These are phyloP conservation scores for Psilocybe cyanescens DNA, from an alignment of 768 basidiomycete species.

Conservation along the genomic window DNA sequence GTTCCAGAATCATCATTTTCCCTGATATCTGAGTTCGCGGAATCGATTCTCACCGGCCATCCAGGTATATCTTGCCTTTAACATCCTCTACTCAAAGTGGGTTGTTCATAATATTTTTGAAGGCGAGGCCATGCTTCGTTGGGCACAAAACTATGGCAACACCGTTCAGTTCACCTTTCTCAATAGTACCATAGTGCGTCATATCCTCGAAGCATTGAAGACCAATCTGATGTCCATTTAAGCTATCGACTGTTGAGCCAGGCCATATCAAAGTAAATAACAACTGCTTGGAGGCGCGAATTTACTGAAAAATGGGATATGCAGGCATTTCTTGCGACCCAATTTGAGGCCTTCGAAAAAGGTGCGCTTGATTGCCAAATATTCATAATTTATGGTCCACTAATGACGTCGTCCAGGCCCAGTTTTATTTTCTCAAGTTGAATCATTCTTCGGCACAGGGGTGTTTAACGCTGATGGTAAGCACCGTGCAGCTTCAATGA, in stretches of 20 bases:
- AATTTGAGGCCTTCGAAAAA: slow-evolving; percentile 52
- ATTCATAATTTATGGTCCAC: neutral
- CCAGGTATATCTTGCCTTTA: slow-evolving; percentile 29
- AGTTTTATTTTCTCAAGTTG: slow-evolving; percentile 17
- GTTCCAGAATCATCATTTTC: slow-evolving; percentile 14
- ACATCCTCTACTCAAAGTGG: neutral
- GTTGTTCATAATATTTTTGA: neutral
- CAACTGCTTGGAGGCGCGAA: neutral
- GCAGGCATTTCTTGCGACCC: slow-evolving; percentile 49
- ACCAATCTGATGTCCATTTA: neutral
- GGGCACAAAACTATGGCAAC: slow-evolving; percentile 33
- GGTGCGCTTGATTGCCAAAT: slow-evolving; percentile 23
- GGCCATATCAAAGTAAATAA: slow-evolving; percentile 44
- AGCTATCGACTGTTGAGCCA: slow-evolving; percentile 48
- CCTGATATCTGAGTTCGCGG: slow-evolving; percentile 7
- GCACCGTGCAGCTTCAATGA: slow-evolving; percentile 13
- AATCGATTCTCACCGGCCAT: slow-evolving; percentile 30
- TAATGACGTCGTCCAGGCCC: slow-evolving; percentile 23
- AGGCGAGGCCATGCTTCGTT: slow-evolving; percentile 18
- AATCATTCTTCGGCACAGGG: slow-evolving; percentile 52
- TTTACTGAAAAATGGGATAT: neutral
- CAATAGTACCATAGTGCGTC: slow-evolving; percentile 33
- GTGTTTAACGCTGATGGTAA: slow-evolving; percentile 65
- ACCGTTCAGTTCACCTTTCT: slow-evolving; percentile 31
- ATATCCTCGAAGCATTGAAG: neutral